These are phyloP conservation scores for Trichoderma asperellum DNA, from an alignment of 2,329 filamentous ascomycete species.

Conservation along the genomic window DNA sequence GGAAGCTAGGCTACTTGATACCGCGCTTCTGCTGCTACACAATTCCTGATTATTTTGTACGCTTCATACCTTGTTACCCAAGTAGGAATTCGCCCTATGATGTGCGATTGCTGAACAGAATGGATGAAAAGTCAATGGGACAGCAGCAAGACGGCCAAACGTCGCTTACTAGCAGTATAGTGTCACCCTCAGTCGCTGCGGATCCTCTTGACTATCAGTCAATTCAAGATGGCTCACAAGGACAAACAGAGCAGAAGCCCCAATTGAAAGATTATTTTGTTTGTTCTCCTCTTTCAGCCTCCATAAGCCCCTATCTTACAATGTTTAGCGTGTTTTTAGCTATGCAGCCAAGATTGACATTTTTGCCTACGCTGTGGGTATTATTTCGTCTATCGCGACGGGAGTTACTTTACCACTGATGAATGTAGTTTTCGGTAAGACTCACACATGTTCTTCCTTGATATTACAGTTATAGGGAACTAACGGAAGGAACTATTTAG, in stretches of 20 bases:
- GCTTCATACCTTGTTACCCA: not conserved
- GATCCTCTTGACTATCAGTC: not conserved
- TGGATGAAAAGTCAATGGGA: not conserved
- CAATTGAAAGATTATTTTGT: not conserved
- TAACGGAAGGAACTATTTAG: not conserved
- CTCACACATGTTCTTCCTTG: not conserved
- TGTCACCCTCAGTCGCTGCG: not conserved
- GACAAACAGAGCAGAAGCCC: not conserved
- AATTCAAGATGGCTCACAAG: not conserved
- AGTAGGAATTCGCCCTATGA: not conserved
- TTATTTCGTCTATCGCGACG: constrained; percentile 54
- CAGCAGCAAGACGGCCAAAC: not conserved
- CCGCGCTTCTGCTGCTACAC: not conserved
- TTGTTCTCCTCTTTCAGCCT: not conserved
- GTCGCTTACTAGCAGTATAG: not conserved
- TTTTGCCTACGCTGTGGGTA: constrained; percentile 51
- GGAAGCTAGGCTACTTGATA: not conserved
- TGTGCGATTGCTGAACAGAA: not conserved
- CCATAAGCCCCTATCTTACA: not conserved
- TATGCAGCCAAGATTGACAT: constrained; percentile 59
- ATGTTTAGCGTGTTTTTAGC: constrained; percentile 53
- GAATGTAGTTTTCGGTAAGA: constrained; percentile 60
- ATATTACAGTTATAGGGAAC: not conserved
- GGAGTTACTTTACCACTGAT: constrained; percentile 61
- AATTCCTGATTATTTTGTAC: not conserved